Evolutionary conservation across 768 basidiomycete genomes (phyloP), one percentile per base, ranked within the genome.

Genomic region (Podaxis rugospora): DNA sequence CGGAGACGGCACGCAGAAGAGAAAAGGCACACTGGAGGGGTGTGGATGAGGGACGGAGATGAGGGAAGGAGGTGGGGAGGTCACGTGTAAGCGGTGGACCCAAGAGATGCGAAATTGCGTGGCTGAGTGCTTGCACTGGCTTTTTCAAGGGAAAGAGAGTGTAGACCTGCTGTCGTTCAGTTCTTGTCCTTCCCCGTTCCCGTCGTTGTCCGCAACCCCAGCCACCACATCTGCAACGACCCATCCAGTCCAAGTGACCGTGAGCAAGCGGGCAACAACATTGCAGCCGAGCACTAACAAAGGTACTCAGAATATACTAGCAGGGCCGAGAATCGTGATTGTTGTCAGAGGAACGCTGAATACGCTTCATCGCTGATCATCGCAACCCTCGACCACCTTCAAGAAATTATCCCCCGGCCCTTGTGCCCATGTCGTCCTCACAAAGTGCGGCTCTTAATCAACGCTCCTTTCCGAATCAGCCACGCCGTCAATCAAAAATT

Each of bases 401-500:
- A 23, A 13, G 50, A 51, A 51, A n/a, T 14, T 28, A 32, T 46
- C n/a, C 14, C 2, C 10, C 13, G 40, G 25, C 61, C 52, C 51
- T 55, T 55, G 54, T 64, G 64, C 66, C 67, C 67, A 80, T 80
- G 78, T 75, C 76, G 64, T 76, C 76, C 54, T 65, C 81, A 57
- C 80, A 80, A 66, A 76, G 78, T 69, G 74, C 77, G 66, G 73
- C 79, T 67, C 27, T 57, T 16, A 81, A 82, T 72, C 80, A 79
- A 72, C 77, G 78, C 66, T 71, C 74, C 55, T 72, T 72, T 62
- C 67, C 66, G 56, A 76, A 78, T 66, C 75, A 78, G 59, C 74
- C 76, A 64, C 76, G 73, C 64, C 74, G 77, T 66, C 77, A 79
- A 66, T 86, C 86, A 27, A 87, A 83, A 78, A 85, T 83, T 58